Evolutionary conservation across 495 filamentous ascomycete genomes (phyloP).

Genomic region (Penicillium cosmopolitanum): DNA sequence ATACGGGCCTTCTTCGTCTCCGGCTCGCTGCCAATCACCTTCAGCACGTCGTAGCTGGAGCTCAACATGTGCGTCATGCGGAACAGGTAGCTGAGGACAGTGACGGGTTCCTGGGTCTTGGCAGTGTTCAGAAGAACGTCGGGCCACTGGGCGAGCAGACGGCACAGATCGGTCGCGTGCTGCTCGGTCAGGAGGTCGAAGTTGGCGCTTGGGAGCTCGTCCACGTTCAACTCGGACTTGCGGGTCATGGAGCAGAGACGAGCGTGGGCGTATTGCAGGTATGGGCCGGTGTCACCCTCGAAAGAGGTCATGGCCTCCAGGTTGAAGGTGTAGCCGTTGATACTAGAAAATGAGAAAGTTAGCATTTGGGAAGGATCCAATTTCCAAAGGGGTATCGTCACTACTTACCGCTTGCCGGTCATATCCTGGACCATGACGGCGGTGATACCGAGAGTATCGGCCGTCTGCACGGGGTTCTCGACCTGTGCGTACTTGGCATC

Average conservation of each 20-base stretch:
- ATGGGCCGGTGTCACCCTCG: conserved; percentile 72
- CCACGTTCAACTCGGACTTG: conserved; percentile 48
- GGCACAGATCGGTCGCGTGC: conserved; percentile 61
- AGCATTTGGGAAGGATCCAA: conserved; percentile 9
- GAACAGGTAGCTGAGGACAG: conserved; percentile 81
- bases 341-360: conserved; percentile 38
- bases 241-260: conserved; percentile 66
- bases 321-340: conserved; percentile 71
- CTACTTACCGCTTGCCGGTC: conserved; percentile 64
- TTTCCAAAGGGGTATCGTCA: not conserved
- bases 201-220: conserved; percentile 55
- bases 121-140: conserved; percentile 64
- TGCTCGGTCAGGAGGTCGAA: conserved; percentile 58
- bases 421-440: conserved; percentile 77
- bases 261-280: conserved; percentile 71
- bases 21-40: conserved; percentile 73
- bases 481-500: conserved; percentile 67
- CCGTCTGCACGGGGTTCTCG: conserved; percentile 57
- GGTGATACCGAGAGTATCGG: conserved; percentile 64
- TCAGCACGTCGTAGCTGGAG: conserved; percentile 80
- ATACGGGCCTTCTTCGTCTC: conserved; percentile 76
- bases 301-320: conserved; percentile 70
- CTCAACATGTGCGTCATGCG: conserved; percentile 85
- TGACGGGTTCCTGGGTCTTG: conserved; percentile 67
- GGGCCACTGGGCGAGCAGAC: conserved; percentile 63